Evolutionary conservation across 441 rosid species (phyloP), one percentile per base, ranked within the genome.

Genomic region (Omphalea diandra): DNA sequence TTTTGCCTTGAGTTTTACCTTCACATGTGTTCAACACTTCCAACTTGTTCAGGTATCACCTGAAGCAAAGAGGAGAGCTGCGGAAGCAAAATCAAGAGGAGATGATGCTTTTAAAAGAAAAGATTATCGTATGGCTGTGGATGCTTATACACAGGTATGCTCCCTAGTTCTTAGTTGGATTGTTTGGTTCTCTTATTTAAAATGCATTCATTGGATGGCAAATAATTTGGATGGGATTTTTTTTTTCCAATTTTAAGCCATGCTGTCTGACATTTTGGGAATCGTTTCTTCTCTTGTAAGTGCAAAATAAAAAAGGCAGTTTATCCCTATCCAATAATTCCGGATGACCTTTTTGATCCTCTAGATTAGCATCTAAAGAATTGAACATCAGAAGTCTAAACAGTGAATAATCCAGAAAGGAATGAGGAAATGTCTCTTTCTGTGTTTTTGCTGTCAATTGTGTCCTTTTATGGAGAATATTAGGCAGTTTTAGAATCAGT

Each of bases 81-180:
- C 87, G 22, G 99, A 91, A 82, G 97, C 97, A 57, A 94, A 94
- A 86, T 78, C 89, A 64, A 87, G 99, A 86, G 98, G 88, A 80
- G 87, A 87, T 61, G 97, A 94, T 53, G 97, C 97, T 38, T 91
- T 90, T 73, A 79, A 72, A 66, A 83, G 85, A 71, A 83, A 88
- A 67, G 94, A 94, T 72, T 88, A 62, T 69, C 84, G 53, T 8
- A 67, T 80, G 73, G 94, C 99, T 65, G 69, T 91, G 49, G 94
- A 91, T 68, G 89, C 92, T 38, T 91, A 91, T 79, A 90, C 97
- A 69, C 97, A 91, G 77, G 99, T 94, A 83, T 65, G 65, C 56
- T 38, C n/a, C 56, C 57, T 47, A 44, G 26, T 62, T 12, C 20
- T 41, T 36, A n/a, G 31, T 31, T 43, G 8, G 46, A 41, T 31